phyloP scores from a whole-genome alignment of 768 basidiomycete genomes.

The Boletus pseudo-olivaceus region DNA sequence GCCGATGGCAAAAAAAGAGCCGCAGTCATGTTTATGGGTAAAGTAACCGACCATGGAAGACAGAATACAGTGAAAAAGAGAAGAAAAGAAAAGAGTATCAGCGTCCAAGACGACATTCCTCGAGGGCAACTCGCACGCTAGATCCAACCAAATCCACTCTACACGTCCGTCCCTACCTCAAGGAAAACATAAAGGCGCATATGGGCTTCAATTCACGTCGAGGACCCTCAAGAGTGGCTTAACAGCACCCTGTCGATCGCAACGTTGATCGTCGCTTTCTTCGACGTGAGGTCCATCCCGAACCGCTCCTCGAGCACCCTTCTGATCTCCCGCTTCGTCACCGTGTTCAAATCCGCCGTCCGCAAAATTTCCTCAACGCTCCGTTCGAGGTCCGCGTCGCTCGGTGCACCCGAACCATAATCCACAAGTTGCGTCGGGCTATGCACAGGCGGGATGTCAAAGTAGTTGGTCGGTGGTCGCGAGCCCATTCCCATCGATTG shows the following conservation, averaged over 20 bases:
- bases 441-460: conserved; percentile 56
- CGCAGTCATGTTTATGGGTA: neutral
- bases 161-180: conserved; percentile 7
- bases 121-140: conserved; percentile 14
- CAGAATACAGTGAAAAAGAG: neutral
- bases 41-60: conserved; percentile 6
- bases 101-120: conserved; percentile 11
- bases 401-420: conserved; percentile 46
- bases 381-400: conserved; percentile 68
- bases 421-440: conserved; percentile 51
- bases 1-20: neutral
- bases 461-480: conserved; percentile 71
- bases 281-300: conserved; percentile 68
- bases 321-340: conserved; percentile 91
- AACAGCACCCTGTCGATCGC: conserved; percentile 72
- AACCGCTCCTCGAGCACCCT: conserved; percentile 78
- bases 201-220: neutral
- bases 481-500: conserved; percentile 64
- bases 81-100: conserved; percentile 8
- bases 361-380: conserved; percentile 72
- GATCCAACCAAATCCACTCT: conserved; percentile 22
- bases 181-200: neutral
- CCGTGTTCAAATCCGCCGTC: conserved; percentile 78
- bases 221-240: conserved; percentile 34
- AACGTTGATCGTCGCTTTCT: conserved; percentile 73